phyloP scores from a whole-genome alignment of 768 basidiomycete species.

The Tylopilus sp. region DNA sequence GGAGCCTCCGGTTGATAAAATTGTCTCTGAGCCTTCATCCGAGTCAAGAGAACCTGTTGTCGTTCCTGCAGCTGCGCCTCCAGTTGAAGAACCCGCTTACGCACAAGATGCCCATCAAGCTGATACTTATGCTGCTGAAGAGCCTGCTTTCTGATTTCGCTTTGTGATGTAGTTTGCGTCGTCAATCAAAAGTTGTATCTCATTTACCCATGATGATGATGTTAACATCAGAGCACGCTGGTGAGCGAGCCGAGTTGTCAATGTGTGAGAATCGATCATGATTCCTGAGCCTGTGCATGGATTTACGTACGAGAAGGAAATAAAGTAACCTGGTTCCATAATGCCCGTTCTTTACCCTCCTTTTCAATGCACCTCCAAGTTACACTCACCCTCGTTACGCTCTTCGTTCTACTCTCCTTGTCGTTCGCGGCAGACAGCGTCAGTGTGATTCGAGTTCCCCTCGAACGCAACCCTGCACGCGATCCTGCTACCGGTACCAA shows the following conservation, averaged over 20 bases:
- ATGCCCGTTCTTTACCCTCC: not conserved
- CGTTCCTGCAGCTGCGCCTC: slow-evolving; percentile 46
- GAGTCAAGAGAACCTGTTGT: slow-evolving; percentile 75
- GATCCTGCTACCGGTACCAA: not conserved
- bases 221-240: not conserved
- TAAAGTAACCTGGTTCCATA: no score
- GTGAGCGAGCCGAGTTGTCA: not conserved
- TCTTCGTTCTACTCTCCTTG: slow-evolving; percentile 19
- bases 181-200: slow-evolving; percentile 15
- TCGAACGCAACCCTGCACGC: slow-evolving; percentile 17
- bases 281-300: no score
- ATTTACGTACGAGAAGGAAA: not conserved
- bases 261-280: not conserved
- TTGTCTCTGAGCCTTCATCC: slow-evolving; percentile 83
- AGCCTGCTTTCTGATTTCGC: slow-evolving; percentile 55
- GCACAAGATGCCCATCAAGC: slow-evolving; percentile 35
- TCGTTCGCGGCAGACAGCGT: slow-evolving; percentile 2
- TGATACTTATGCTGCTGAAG: slow-evolving; percentile 44
- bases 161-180: slow-evolving; percentile 14
- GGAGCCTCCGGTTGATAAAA: slow-evolving; percentile 89
- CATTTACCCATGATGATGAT: not conserved
- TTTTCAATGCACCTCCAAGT: slow-evolving; percentile 23
- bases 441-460: slow-evolving; percentile 18
- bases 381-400: slow-evolving; percentile 3
- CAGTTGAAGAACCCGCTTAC: slow-evolving; percentile 48